phyloP scores from a whole-genome alignment of 768 basidiomycete genomes.

The Mycena crocata region DNA sequence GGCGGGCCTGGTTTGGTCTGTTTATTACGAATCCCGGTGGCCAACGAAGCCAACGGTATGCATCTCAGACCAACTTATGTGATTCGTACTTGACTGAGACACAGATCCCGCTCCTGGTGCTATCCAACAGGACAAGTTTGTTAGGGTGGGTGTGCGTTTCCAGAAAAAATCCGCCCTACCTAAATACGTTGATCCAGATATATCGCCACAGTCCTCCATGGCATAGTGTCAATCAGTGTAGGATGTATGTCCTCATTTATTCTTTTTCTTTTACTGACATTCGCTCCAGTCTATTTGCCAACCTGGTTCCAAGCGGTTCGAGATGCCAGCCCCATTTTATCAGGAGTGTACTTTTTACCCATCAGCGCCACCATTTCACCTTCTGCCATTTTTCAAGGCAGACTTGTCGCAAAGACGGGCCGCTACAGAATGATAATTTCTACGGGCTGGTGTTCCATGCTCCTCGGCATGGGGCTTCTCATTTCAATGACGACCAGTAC shows the following conservation, averaged over 20 bases:
- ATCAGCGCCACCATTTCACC: constrained; percentile 48
- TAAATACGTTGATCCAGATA: neutral
- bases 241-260: neutral
- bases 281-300: constrained; percentile 23
- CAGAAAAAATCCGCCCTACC: neutral
- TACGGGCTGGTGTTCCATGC: constrained; percentile 41
- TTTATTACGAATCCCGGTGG: neutral
- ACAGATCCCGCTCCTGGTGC: neutral
- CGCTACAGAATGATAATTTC: constrained; percentile 41
- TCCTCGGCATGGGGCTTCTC: constrained; percentile 51
- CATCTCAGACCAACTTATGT: too few relatives aligned
- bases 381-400: constrained; percentile 50
- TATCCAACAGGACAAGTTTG: constrained; percentile 8
- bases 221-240: neutral
- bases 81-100: too few relatives aligned
- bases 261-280: neutral
- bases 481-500: constrained; percentile 41
- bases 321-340: constrained; percentile 46
- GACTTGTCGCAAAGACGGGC: constrained; percentile 39
- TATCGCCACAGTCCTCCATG: constrained; percentile 6
- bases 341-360: constrained; percentile 50
- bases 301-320: constrained; percentile 53
- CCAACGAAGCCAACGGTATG: constrained; percentile 8
- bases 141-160: neutral
- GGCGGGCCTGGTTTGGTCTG: neutral